Base-by-base conservation (phyloP, 805 yeast species). In the Metschnikowia peoriensis region DNA sequence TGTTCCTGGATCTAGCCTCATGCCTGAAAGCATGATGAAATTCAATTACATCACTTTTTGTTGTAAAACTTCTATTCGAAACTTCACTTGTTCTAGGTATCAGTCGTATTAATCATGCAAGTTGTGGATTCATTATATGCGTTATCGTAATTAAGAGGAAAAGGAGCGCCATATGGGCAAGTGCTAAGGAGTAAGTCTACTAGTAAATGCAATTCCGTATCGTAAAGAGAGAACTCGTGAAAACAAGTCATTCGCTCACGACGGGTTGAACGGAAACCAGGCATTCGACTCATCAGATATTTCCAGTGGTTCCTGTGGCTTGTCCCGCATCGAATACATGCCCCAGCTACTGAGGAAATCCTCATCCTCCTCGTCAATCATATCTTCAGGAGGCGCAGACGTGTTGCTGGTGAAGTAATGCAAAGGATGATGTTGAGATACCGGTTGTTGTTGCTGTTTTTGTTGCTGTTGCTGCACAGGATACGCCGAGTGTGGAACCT, bases 351-450 rank as follows among this genome's bases (percentile, higher is more conserved):
- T 66, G 46, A 69, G 55, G 1, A 61, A 57, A 40, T 72, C 77
- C 45, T 69, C 73, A 44, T 71, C 76, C 28, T 65, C 67, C 37
- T 67, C 74, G 40, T 68, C 73, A 9, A 65, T 61, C 10, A 46
- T 15, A 35, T 46, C 47, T 27, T 47, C 58, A 2, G 50, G 58
- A 15, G 60, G 59, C 45, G 57, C 65, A 1, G 64, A 58, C 12
- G 61, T 58, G 29, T 46, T 49, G 40, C 61, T 55, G 29, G 62
- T 59, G 15, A 60, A 52, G 39, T 55, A 57, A 46, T 80, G 83
- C 43, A 78, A 63, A 0, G 84, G 84, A 58, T 80, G 84, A 54
- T 80, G 84, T 50, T 76, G 81, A 0, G 83, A 78, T 1, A 78
- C 83, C 0, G 84, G 84, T 54, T 66, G 57, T 11, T 28, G 38